phyloP scores from a whole-genome alignment of 176 grass and related monocot genomes.

The Eragrostis nindensis region DNA sequence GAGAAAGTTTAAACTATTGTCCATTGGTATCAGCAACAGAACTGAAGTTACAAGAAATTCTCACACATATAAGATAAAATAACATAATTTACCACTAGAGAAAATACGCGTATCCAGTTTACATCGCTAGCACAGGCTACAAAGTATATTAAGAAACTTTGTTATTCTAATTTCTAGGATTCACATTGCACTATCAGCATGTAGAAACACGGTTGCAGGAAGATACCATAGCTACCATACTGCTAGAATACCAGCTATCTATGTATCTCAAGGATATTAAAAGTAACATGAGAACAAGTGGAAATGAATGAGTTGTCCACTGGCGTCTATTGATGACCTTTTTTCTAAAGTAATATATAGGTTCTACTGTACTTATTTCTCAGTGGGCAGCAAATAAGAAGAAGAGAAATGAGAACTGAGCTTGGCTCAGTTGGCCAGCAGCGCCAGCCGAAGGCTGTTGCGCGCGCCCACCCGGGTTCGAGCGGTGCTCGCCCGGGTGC shows the following conservation, averaged over 20 bases:
- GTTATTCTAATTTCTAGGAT: not conserved
- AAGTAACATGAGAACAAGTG: slow-evolving; percentile 13
- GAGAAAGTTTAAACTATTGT: slow-evolving; percentile 21
- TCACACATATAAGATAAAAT: not conserved
- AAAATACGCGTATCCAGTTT: not conserved
- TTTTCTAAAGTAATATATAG: not conserved
- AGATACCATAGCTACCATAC: not conserved
- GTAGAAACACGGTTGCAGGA: not conserved
- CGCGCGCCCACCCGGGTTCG: too few relatives aligned
- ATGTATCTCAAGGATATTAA: not conserved
- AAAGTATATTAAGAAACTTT: not conserved
- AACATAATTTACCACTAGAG: not conserved
- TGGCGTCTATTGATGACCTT: not conserved
- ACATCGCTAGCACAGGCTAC: not conserved
- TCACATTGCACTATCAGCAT: not conserved
- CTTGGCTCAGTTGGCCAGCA: too few relatives aligned
- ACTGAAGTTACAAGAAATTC: not conserved
- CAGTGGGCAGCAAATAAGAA: slow-evolving; percentile 1
- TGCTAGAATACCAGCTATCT: not conserved
- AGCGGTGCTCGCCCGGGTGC: too few relatives aligned
- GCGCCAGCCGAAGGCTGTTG: too few relatives aligned
- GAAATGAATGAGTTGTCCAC: slow-evolving; percentile 20
- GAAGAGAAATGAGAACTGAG: not conserved
- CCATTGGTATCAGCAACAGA: not conserved
- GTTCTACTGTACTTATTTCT: not conserved